A percentile compares a stretch with the other conserved stretches of the same genome.
phyloP scores from a whole-genome alignment of 805 yeast species.

The Kazachstania martiniae region DNA sequence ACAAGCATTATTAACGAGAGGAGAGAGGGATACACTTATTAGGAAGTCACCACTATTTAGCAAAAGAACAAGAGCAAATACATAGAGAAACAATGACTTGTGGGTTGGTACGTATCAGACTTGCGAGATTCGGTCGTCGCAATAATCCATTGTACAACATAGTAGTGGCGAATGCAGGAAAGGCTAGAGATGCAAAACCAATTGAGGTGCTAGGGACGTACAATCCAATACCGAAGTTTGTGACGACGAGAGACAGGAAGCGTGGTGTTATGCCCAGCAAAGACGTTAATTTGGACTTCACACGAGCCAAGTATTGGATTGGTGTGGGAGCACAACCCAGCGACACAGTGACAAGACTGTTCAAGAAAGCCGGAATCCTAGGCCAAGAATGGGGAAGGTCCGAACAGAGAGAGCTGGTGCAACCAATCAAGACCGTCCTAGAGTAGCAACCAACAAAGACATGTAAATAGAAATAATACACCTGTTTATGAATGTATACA shows the following conservation, averaged over 20 bases:
- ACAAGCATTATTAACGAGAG: too few species aligned
- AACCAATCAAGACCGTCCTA: slow-evolving; percentile 16
- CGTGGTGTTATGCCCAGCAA: slow-evolving; percentile 54
- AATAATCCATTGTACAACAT: slow-evolving; percentile 85
- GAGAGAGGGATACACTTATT: too few species aligned
- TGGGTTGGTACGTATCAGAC: slow-evolving; percentile 74
- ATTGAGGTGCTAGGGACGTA: slow-evolving; percentile 93
- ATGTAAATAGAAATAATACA: not conserved
- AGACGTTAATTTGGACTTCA: slow-evolving; percentile 75
- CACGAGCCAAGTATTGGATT: slow-evolving; percentile 88
- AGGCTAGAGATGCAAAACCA: slow-evolving; percentile 82
- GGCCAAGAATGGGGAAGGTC: slow-evolving; percentile 20
- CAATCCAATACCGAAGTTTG: slow-evolving; percentile 68
- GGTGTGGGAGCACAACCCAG: slow-evolving; percentile 96
- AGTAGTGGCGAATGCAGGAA: slow-evolving; percentile 65
- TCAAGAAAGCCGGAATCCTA: slow-evolving; percentile 63
- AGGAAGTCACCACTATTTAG: too few species aligned
- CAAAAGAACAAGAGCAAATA: too few species aligned
- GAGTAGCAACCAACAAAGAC: slow-evolving; percentile 8
- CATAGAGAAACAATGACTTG: slow-evolving; percentile 26
- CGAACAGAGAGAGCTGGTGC: slow-evolving; percentile 12
- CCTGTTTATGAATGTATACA: too few species aligned
- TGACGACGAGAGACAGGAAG: slow-evolving; percentile 44
- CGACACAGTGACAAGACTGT: slow-evolving; percentile 62
- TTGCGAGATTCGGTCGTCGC: slow-evolving; percentile 87